phyloP scores from a whole-genome alignment of 768 basidiomycete genomes.

The Sistotremastrum suecicum region DNA sequence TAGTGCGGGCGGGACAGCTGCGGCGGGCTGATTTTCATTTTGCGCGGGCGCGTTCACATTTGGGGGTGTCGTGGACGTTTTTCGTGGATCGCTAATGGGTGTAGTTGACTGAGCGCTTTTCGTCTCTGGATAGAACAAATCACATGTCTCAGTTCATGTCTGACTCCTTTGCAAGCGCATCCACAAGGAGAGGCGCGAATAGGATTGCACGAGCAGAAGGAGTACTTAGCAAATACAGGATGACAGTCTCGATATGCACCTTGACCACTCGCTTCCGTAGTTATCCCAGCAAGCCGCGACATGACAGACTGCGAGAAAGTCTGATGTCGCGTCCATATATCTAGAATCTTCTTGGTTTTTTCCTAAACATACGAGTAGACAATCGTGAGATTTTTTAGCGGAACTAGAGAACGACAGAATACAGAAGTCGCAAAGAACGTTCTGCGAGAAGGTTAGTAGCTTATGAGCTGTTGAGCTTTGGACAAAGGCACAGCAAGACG shows the following conservation, averaged over 20 bases:
- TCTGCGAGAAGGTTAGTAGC: background rate
- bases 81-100: constrained; percentile 1
- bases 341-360: constrained; percentile 92
- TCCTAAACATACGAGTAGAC: constrained; percentile 47
- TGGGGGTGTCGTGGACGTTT: background rate
- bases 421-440: background rate
- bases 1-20: constrained; percentile 1
- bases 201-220: constrained; percentile 51
- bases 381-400: constrained; percentile 8
- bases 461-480: background rate
- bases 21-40: background rate
- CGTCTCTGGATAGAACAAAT: constrained; percentile 42
- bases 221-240: constrained; percentile 72
- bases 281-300: constrained; percentile 53
- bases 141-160: constrained; percentile 51
- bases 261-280: constrained; percentile 53
- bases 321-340: constrained; percentile 88
- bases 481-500: background rate
- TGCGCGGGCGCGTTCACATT: background rate
- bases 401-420: background rate
- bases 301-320: constrained; percentile 77
- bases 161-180: constrained; percentile 23
- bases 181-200: constrained; percentile 28
- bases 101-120: constrained; percentile 3
- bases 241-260: constrained; percentile 67